phyloP scores from a whole-genome alignment of 139 green algal genomes.

The Tetraselmis chui region DNA sequence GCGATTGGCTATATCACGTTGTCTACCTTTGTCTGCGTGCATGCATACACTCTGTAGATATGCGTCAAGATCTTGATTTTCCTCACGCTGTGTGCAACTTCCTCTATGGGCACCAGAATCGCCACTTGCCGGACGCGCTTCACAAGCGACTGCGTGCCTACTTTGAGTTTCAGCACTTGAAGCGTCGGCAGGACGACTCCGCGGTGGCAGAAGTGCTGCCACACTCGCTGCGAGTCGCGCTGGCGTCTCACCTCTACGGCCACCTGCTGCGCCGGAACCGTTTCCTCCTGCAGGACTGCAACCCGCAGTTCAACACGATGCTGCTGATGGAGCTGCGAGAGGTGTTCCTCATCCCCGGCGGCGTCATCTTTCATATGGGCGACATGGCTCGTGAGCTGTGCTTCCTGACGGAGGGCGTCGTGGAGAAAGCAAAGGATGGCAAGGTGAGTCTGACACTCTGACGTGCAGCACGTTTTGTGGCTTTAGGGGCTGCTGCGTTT shows the following conservation, averaged over 20 bases:
- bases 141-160: slow-evolving; percentile 20
- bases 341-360: slow-evolving; percentile 32
- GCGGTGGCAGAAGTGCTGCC: slow-evolving; percentile 12
- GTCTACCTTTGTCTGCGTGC: too few species aligned
- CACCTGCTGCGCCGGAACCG: slow-evolving; percentile 21
- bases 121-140: slow-evolving; percentile 17
- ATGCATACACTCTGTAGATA: too few species aligned
- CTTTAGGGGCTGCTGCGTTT: too few species aligned
- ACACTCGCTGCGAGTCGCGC: slow-evolving; percentile 18
- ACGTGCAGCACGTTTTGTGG: too few species aligned
- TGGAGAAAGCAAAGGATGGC: slow-evolving; percentile 19
- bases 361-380: slow-evolving; percentile 15
- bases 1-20: too few species aligned
- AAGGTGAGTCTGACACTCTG: background rate
- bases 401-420: slow-evolving; percentile 25
- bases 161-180: slow-evolving; percentile 36
- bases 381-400: slow-evolving; percentile 31
- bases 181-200: slow-evolving; percentile 23
- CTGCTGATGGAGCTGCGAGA: slow-evolving; percentile 24
- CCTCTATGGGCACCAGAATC: too few species aligned
- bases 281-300: slow-evolving; percentile 28
- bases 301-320: slow-evolving; percentile 17
- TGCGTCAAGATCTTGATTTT: too few species aligned
- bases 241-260: slow-evolving; percentile 28
- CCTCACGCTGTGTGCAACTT: too few species aligned